Conservation (phyloP, 2,329 filamentous ascomycete species). For the Hypoxylon sp. region DNA sequence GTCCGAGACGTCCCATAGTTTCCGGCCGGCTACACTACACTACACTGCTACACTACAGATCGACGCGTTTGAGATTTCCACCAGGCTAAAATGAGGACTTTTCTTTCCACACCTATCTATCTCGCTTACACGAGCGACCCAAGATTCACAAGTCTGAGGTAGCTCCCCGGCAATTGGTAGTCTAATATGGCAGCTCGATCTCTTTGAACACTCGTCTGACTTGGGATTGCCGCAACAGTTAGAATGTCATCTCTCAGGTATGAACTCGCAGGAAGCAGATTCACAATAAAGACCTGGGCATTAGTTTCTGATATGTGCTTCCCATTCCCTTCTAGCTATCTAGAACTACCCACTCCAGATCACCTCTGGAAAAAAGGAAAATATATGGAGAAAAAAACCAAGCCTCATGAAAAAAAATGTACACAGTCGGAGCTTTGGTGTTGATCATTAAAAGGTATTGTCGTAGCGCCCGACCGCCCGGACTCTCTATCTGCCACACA, state of each 20-base stretch:
- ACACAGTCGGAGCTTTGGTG: conserved; percentile 40
- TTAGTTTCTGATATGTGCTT: conserved; percentile 38
- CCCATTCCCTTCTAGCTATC: conserved; percentile 42
- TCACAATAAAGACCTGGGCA: not conserved
- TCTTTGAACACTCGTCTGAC: not conserved
- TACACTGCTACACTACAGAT: too few species aligned
- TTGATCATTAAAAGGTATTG: conserved; percentile 42
- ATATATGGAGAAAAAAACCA: conserved; percentile 30
- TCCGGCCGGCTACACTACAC: too few species aligned
- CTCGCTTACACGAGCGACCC: conserved; percentile 24
- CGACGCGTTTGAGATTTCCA: conserved; percentile 20
- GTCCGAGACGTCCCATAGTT: conserved; percentile 25
- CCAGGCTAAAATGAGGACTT: not conserved
- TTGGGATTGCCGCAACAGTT: not conserved
- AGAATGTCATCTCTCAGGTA: not conserved
- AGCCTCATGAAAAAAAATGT: conserved; percentile 41
- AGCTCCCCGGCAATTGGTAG: not conserved
- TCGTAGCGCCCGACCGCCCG: conserved; percentile 37
- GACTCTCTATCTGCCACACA: conserved; percentile 42
- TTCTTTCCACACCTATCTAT: conserved; percentile 1
- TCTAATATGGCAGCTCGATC: not conserved
- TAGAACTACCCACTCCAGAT: conserved; percentile 38
- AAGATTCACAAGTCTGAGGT: conserved; percentile 7
- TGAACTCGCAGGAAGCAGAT: not conserved
- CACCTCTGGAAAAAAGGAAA: conserved; percentile 32